Conservation (phyloP, 2,329 filamentous ascomycete genomes). For the Epichloe sylvatica region DNA sequence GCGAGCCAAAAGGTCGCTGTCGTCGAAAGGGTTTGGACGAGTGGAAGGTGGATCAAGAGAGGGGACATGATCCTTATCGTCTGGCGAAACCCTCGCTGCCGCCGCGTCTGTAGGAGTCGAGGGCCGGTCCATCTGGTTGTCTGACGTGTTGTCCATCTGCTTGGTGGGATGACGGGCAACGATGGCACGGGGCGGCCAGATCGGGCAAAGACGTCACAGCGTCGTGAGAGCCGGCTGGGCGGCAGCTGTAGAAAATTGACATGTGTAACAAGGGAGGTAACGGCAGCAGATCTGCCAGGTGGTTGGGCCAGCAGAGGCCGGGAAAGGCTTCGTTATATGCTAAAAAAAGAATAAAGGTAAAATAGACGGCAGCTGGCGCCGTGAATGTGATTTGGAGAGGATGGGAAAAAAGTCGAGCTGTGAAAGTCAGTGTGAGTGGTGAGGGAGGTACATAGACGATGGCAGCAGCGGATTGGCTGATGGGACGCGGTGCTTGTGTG, state of each 20-base stretch:
- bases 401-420: neutral
- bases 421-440: slow-evolving; percentile 1
- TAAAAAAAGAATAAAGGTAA: neutral
- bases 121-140: slow-evolving; percentile 37
- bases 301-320: neutral
- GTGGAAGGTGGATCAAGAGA: slow-evolving; percentile 46
- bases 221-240: slow-evolving; percentile 40
- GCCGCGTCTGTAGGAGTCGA: slow-evolving; percentile 35
- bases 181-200: slow-evolving; percentile 23
- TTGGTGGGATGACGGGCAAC: neutral
- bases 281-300: slow-evolving; percentile 5
- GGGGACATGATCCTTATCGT: slow-evolving; percentile 11
- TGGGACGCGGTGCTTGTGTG: slow-evolving; percentile 23
- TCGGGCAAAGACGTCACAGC: slow-evolving; percentile 35
- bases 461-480: slow-evolving; percentile 20
- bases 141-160: slow-evolving; percentile 3
- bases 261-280: slow-evolving; percentile 32
- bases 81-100: slow-evolving; percentile 33
- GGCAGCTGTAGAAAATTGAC: slow-evolving; percentile 40
- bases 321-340: neutral
- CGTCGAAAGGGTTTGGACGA: slow-evolving; percentile 51
- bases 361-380: neutral
- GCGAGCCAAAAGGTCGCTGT: slow-evolving; percentile 39
- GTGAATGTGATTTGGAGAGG: neutral
- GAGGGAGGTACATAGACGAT: slow-evolving; percentile 6